These are phyloP conservation scores for Naematelia aurantialba DNA, from an alignment of 768 basidiomycete genomes.

Conservation along the genomic window DNA sequence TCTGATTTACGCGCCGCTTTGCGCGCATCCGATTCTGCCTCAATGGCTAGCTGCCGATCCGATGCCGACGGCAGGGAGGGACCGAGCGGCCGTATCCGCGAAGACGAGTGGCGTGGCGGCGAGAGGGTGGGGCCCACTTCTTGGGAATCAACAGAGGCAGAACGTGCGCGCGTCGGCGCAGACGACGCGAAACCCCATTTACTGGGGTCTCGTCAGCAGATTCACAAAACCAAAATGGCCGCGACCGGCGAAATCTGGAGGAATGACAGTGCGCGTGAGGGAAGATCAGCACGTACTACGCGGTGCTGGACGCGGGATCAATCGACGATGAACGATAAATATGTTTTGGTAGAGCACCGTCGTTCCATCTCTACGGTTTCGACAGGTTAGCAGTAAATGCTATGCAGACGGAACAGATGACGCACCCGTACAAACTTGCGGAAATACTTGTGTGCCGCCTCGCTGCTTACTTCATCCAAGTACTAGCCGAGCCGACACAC, in stretches of 20 bases:
- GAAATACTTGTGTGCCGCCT: constrained; percentile 72
- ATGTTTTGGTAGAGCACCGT: constrained; percentile 26
- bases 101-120: constrained; percentile 13
- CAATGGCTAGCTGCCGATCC: constrained; percentile 63
- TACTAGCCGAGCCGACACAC: constrained; percentile 59
- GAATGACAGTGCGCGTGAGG: too few relatives aligned
- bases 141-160: constrained; percentile 5
- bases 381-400: background rate
- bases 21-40: constrained; percentile 57
- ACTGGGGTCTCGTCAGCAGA: constrained; percentile 16
- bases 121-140: constrained; percentile 9
- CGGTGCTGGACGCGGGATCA: constrained; percentile 66
- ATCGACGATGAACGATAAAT: constrained; percentile 52
- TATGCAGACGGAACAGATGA: background rate
- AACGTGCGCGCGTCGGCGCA: background rate
- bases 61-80: constrained; percentile 42
- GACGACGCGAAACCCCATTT: constrained; percentile 77
- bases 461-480: constrained; percentile 78
- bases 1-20: constrained; percentile 66
- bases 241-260: too few relatives aligned
- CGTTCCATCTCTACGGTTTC: constrained; percentile 57
- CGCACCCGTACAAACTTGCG: constrained; percentile 68
- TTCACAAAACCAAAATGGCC: too few relatives aligned
- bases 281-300: constrained; percentile 52
- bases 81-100: constrained; percentile 21